phyloP scores from a whole-genome alignment of 495 filamentous ascomycete species.

The Neurospora tetraspora region DNA sequence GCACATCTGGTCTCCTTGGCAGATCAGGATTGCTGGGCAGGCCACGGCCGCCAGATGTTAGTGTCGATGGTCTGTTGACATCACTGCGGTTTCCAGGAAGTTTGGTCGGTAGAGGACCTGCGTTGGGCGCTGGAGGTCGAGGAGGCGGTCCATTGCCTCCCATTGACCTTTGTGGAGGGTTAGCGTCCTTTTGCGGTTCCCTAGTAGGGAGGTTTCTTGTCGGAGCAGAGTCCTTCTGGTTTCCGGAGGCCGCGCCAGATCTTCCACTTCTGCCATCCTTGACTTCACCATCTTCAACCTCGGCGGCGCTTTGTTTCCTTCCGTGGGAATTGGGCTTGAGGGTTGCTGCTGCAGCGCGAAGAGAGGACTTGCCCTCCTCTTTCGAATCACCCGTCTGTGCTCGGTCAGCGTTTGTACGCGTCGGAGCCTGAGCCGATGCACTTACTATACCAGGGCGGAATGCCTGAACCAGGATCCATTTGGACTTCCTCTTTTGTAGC shows the following conservation, averaged over 20 bases:
- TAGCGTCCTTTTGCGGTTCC: conserved; percentile 10
- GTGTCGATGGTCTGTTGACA: conserved; percentile 22
- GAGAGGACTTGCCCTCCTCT: conserved; percentile 24
- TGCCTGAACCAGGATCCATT: conserved; percentile 79
- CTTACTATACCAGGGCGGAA: conserved; percentile 49
- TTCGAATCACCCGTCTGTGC: conserved; percentile 29
- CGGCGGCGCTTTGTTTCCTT: conserved; percentile 30
- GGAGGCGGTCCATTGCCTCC: neutral
- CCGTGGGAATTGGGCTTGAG: conserved; percentile 31
- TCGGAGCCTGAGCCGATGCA: conserved; percentile 21
- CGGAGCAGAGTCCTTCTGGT: conserved; percentile 2
- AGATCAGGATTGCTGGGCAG: conserved; percentile 30
- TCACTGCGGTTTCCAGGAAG: conserved; percentile 16
- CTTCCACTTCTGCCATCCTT: conserved; percentile 46
- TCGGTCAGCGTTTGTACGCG: conserved; percentile 11
- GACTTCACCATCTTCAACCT: conserved; percentile 74
- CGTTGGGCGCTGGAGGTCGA: conserved; percentile 6
- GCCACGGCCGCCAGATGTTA: conserved; percentile 22
- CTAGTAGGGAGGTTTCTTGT: conserved; percentile 7
- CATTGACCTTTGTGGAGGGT: conserved; percentile 1
- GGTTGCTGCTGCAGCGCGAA: conserved; percentile 33
- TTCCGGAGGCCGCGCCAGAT: conserved; percentile 19
- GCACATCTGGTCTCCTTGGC: conserved; percentile 35
- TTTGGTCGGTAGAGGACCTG: conserved; percentile 5
- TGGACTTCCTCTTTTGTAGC: conserved; percentile 64